A percentile compares a stretch with the other conserved stretches of the same genome.
phyloP scores from a whole-genome alignment of 2,329 filamentous ascomycete genomes.

The Magnaporthales sp. region DNA sequence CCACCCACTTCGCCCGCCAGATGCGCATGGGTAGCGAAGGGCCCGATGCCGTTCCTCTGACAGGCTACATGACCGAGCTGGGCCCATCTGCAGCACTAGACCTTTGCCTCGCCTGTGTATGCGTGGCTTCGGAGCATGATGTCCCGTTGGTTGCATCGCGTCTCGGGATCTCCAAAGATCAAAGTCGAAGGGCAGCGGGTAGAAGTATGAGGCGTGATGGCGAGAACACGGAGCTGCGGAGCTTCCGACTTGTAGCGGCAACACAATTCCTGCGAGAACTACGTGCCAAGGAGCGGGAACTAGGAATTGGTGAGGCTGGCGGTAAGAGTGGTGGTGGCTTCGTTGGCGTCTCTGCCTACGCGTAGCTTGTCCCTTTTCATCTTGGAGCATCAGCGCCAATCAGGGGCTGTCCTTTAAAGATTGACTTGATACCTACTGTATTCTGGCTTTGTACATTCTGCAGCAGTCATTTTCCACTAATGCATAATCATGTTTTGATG shows the following conservation, averaged over 20 bases:
- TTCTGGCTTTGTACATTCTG: neutral
- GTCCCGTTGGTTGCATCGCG: neutral
- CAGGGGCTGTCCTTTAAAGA: neutral
- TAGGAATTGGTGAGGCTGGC: constrained; percentile 6
- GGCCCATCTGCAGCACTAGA: constrained; percentile 13
- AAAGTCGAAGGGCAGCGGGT: neutral
- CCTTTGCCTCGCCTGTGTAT: constrained; percentile 21
- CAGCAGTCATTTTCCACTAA: too few species aligned
- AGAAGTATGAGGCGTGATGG: neutral
- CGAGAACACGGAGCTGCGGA: constrained; percentile 13
- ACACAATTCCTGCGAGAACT: constrained; percentile 21
- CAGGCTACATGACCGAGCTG: neutral
- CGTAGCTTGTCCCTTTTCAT: neutral
- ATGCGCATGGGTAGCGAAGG: constrained; percentile 11
- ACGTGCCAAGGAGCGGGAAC: neutral
- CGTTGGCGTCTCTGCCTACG: constrained; percentile 3
- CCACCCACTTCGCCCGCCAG: constrained; percentile 23
- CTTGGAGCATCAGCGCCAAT: neutral
- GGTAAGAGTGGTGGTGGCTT: neutral
- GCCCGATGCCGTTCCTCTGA: neutral
- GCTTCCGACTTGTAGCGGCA: constrained; percentile 22
- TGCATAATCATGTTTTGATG: neutral
- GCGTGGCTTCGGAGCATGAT: constrained; percentile 10
- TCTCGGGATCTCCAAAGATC: neutral
- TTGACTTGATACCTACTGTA: neutral